phyloP scores from a whole-genome alignment of 345 rosid species.

The Sonneratia caseolaris region DNA sequence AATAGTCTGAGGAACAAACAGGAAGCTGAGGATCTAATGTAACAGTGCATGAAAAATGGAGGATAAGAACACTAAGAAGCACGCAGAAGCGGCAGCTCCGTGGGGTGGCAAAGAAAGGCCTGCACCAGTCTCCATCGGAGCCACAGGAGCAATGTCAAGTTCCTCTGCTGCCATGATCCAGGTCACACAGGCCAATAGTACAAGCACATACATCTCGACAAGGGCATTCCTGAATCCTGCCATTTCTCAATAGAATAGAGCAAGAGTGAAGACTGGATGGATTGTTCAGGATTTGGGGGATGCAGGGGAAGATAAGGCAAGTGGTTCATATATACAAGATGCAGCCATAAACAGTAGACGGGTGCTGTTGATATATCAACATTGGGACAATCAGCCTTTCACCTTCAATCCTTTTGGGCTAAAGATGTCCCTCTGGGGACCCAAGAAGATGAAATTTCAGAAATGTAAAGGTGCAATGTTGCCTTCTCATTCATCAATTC shows the following conservation, averaged over 20 bases:
- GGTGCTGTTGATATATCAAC: not conserved
- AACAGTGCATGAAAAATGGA: not conserved
- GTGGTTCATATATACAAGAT: not conserved
- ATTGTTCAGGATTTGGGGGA: not conserved
- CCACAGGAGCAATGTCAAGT: slow-evolving; percentile 8
- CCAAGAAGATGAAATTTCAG: not conserved
- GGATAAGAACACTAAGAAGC: not conserved
- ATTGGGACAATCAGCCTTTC: not conserved
- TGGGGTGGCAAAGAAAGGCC: slow-evolving; percentile 5
- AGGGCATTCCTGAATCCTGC: not conserved
- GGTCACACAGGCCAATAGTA: not conserved
- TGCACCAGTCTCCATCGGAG: slow-evolving; percentile 13
- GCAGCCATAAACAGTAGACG: not conserved
- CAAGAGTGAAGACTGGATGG: not conserved
- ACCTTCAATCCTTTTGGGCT: not conserved
- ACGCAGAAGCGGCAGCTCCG: not conserved
- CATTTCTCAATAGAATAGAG: not conserved
- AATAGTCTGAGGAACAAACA: not conserved
- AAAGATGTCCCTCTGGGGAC: not conserved
- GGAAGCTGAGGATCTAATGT: not conserved
- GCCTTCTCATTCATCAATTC: not conserved
- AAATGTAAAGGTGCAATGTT: not conserved
- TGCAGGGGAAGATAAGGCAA: not conserved
- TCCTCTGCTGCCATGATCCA: slow-evolving; percentile 7
- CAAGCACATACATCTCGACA: not conserved